Percentiles rank a stretch among this genome's conserved stretches.
Conservation (phyloP, 495 filamentous ascomycete species). For the Elasticomyces elasticus region DNA sequence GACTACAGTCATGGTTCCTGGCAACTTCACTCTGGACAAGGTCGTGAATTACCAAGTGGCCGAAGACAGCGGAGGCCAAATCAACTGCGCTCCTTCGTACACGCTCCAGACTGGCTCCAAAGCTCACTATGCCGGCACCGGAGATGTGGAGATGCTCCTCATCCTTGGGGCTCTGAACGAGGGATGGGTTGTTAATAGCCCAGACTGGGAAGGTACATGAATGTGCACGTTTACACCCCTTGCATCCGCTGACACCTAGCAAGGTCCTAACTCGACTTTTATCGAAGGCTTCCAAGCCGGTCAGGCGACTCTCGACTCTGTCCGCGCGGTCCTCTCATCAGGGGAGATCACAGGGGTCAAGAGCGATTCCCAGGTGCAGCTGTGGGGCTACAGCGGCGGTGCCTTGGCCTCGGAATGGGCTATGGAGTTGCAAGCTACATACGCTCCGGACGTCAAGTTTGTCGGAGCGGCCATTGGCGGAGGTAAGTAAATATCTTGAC, state of each 20-base stretch:
- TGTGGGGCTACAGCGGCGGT: constrained; percentile 53
- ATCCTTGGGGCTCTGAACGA: constrained; percentile 30
- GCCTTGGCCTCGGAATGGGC: constrained; percentile 46
- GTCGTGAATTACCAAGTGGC: constrained; percentile 40
- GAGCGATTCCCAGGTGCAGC: not conserved
- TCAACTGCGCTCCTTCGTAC: constrained; percentile 31
- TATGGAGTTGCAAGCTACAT: constrained; percentile 40
- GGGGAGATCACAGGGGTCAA: constrained; percentile 5
- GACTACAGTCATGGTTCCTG: constrained; percentile 41
- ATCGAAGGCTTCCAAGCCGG: constrained; percentile 36
- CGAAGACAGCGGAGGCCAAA: constrained; percentile 34
- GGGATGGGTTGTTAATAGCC: constrained; percentile 41
- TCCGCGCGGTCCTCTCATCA: constrained; percentile 29
- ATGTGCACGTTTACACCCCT: too few relatives aligned
- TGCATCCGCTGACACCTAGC: too few relatives aligned
- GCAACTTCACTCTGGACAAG: constrained; percentile 1
- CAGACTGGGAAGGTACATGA: constrained; percentile 45
- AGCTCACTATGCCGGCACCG: not conserved
- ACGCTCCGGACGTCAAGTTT: constrained; percentile 46
- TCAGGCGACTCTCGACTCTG: constrained; percentile 39
- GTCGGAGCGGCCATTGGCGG: constrained; percentile 44
- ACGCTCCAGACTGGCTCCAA: constrained; percentile 15
- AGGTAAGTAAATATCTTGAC: too few relatives aligned
- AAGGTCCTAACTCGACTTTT: constrained; percentile 35
- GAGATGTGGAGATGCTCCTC: too few relatives aligned